Percentiles rank a stretch among this genome's conserved stretches.
phyloP scores from a whole-genome alignment of 2,329 filamentous ascomycete genomes.

The Corynespora cassiicola region DNA sequence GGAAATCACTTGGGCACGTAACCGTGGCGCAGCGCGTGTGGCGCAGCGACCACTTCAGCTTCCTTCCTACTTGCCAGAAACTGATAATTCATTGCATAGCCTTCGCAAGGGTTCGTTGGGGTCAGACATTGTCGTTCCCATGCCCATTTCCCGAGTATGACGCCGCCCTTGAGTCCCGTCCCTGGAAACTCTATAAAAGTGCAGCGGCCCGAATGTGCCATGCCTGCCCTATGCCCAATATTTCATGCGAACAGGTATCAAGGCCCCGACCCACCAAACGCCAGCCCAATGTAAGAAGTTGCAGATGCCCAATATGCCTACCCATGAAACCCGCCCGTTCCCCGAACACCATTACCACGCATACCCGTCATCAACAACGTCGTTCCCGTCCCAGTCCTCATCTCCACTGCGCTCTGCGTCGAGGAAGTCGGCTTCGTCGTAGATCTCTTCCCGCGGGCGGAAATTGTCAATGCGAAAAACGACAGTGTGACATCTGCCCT shows the following conservation, averaged over 20 bases:
- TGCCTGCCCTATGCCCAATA: slow-evolving; percentile 23
- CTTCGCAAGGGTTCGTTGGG: no score
- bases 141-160: no score
- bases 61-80: no score
- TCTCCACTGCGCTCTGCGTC: slow-evolving; percentile 65
- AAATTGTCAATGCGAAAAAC: slow-evolving; percentile 78
- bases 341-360: slow-evolving; percentile 25
- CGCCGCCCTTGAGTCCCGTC: no score
- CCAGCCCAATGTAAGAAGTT: slow-evolving; percentile 22
- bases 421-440: slow-evolving; percentile 75
- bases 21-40: slow-evolving; percentile 7
- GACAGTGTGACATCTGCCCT: slow-evolving; percentile 74
- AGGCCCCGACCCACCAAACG: slow-evolving; percentile 16
- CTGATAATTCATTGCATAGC: no score
- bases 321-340: not conserved
- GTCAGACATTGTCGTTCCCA: no score
- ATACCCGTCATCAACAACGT: slow-evolving; percentile 52
- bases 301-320: not conserved
- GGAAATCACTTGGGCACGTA: not conserved
- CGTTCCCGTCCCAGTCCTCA: slow-evolving; percentile 65
- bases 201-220: no score
- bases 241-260: no score
- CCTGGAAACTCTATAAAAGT: no score
- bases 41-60: slow-evolving; percentile 12
- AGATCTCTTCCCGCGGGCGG: slow-evolving; percentile 72